Evolutionary conservation across 2,329 filamentous ascomycete species (phyloP).

Genomic region (Cytospora mali): DNA sequence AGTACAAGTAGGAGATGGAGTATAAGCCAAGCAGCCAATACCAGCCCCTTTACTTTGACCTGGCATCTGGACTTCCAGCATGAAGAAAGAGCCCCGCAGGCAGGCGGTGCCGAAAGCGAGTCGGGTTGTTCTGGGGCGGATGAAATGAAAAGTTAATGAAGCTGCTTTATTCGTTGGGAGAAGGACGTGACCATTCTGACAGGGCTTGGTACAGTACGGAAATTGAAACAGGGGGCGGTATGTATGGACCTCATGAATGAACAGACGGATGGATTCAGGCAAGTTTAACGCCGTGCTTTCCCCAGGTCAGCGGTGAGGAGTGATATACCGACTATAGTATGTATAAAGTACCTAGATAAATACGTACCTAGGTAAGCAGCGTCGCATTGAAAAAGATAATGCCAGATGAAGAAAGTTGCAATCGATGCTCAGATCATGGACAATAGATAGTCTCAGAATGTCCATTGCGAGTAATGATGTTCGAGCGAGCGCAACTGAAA

Average conservation of each 20-base stretch:
- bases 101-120: conserved; percentile 10
- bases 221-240: conserved; percentile 15
- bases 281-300: neutral
- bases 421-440: neutral
- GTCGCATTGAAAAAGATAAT: neutral
- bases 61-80: neutral
- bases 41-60: conserved; percentile 6
- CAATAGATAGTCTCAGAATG: neutral
- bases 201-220: conserved; percentile 9
- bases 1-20: neutral
- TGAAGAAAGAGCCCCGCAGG: conserved; percentile 19
- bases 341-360: too few relatives aligned
- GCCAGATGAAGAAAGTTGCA: too few relatives aligned
- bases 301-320: neutral
- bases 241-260: too few relatives aligned
- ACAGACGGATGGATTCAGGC: too few relatives aligned
- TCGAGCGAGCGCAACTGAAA: neutral
- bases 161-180: neutral
- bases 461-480: neutral
- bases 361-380: neutral
- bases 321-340: too few relatives aligned
- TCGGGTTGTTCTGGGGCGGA: conserved; percentile 17
- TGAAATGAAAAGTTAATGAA: conserved; percentile 9
- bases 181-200: neutral
- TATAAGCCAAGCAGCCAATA: conserved; percentile 1